phyloP scores from a whole-genome alignment of 2,329 filamentous ascomycete genomes.

The Epicoccum nigrum region DNA sequence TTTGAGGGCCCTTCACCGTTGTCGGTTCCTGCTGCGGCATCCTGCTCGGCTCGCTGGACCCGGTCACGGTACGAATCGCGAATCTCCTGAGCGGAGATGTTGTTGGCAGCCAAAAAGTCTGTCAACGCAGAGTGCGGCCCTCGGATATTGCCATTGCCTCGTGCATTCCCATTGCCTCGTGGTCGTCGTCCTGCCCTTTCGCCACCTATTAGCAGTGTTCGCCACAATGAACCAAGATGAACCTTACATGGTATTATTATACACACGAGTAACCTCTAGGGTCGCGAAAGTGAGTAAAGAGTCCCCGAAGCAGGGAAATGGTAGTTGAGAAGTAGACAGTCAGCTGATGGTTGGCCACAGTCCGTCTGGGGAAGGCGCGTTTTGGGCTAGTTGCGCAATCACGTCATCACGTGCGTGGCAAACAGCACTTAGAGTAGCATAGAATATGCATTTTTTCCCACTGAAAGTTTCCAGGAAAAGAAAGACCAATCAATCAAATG shows the following conservation, averaged over 20 bases:
- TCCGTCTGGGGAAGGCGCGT: slow-evolving; percentile 24
- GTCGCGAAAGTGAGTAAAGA: neutral
- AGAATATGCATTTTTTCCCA: slow-evolving; percentile 4
- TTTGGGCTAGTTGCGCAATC: slow-evolving; percentile 8
- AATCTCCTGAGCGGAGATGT: slow-evolving; percentile 72
- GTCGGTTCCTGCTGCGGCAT: slow-evolving; percentile 41
- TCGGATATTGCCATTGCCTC: slow-evolving; percentile 59
- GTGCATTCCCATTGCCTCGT: too few species aligned
- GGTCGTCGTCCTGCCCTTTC: slow-evolving; percentile 40
- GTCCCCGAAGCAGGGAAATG: neutral
- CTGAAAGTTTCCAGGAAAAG: neutral
- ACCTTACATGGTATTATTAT: slow-evolving; percentile 24
- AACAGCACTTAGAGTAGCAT: slow-evolving; percentile 20
- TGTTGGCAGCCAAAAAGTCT: slow-evolving; percentile 72
- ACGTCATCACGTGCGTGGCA: slow-evolving; percentile 43
- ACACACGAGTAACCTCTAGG: neutral
- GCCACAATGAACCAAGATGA: neutral
- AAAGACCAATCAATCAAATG: neutral
- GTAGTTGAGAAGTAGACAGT: slow-evolving; percentile 3
- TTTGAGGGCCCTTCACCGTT: slow-evolving; percentile 45
- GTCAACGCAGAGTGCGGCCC: slow-evolving; percentile 71
- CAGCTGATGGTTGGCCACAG: slow-evolving; percentile 7
- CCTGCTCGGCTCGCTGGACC: slow-evolving; percentile 55
- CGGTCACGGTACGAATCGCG: slow-evolving; percentile 64
- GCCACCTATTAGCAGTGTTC: slow-evolving; percentile 28